phyloP scores from a whole-genome alignment of 208 protist species.

The Trypanosoma mega region DNA sequence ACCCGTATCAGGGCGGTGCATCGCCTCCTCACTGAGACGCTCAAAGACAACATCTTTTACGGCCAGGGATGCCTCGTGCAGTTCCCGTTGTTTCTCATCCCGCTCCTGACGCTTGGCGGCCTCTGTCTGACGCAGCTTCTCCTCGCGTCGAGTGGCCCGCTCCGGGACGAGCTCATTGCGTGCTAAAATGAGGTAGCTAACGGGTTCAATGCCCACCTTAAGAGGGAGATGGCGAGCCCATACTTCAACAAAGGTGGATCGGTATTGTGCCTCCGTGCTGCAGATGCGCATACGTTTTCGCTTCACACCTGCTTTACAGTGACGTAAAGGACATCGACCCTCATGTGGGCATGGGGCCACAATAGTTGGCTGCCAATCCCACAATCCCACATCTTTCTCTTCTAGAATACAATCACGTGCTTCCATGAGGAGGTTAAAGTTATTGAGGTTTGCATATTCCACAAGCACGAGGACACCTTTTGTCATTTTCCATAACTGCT shows the following conservation, averaged over 20 bases:
- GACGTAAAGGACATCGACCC: conserved; percentile 72
- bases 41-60: conserved; percentile 87
- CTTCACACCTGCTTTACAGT: conserved; percentile 85
- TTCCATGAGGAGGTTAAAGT: conserved; percentile 91
- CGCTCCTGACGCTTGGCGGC: conserved; percentile 34
- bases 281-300: conserved; percentile 86
- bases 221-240: conserved; percentile 80
- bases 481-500: conserved; percentile 91
- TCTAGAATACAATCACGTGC: conserved; percentile 81
- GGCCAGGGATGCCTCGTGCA: conserved; percentile 66
- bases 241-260: conserved; percentile 82
- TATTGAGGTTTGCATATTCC: conserved; percentile 81
- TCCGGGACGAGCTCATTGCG: conserved; percentile 86
- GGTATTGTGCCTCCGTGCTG: conserved; percentile 80
- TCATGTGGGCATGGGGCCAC: conserved; percentile 86
- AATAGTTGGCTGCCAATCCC: conserved; percentile 90
- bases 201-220: conserved; percentile 82
- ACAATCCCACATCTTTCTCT: conserved; percentile 81
- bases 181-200: conserved; percentile 83
- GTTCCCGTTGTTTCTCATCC: conserved; percentile 53
- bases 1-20: conserved; percentile 70
- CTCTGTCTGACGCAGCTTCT: conserved; percentile 33
- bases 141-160: conserved; percentile 58
- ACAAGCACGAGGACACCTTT: conserved; percentile 78
- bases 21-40: conserved; percentile 79